Evolutionary conservation across 2,329 filamentous ascomycete genomes (phyloP), one percentile per base, ranked within the genome.

Genomic region (Huntiella decipiens): DNA sequence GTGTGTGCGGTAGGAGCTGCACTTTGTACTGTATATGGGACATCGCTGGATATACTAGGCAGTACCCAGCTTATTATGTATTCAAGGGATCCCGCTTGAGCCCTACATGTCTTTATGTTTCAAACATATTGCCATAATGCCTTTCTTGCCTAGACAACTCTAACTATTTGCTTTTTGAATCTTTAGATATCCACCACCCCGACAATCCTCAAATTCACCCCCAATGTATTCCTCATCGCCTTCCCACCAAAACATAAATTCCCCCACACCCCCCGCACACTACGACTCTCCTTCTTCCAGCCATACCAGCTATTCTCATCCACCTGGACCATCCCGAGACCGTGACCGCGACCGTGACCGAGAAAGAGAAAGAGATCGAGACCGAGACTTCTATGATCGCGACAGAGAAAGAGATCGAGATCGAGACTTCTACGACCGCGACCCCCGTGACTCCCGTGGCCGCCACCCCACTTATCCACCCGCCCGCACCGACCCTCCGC

Each of bases 191-290:
- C 35, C 28, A 10, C 6, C 22, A 33, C 35, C 22, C 35, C 43
- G 40, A 22, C 39, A 46, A 22, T 33, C 47, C 11, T 41, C 22
- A 28, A 42, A 45, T 42, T 48, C 46, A 16, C 38, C 43, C 33
- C 43, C 43, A n/a, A 48, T 49, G 47, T 38, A 49, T 49, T 46
- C 44, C 28, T 41, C 44, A 10, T 43, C 43, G 16, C 28, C 46
- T 13, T 44, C 46, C 3, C 41, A 48, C 12, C 41, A 48, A 13
- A 19, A 13, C 16, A 17, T 15, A 10, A 40, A 40, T 39, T n/a
- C 43, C 6, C 28, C 46, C 15, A 31, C 47, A 31, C 47, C 47
- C 13, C 40, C 40, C 8, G 38, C 47, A 3, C 47, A 46, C 19
- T 43, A 39, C 10, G 47, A 46, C 35, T 39, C 37, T 11, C 42